Conservation (phyloP, 2,329 filamentous ascomycete genomes). For the Harringtonia aguacate region DNA sequence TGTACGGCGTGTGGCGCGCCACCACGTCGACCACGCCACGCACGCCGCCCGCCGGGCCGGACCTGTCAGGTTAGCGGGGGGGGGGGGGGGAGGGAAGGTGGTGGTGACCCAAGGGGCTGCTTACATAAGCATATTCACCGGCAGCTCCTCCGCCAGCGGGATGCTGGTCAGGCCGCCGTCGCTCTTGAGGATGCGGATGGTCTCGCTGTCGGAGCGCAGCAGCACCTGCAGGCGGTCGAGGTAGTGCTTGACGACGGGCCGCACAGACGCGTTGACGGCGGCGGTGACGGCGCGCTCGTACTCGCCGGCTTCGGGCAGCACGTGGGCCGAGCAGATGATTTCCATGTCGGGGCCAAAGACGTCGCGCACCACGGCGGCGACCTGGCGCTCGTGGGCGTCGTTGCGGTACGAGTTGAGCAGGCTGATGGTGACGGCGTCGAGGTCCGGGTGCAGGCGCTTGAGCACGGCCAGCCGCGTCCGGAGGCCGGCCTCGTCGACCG, state of each 20-base stretch:
- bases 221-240: conserved; percentile 27
- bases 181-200: conserved; percentile 36
- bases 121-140: conserved; percentile 33
- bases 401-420: conserved; percentile 36
- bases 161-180: conserved; percentile 36
- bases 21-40: conserved; percentile 35
- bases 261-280: conserved; percentile 34
- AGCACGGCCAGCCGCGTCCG: conserved; percentile 24
- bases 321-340: conserved; percentile 32
- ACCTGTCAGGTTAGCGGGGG: too few species aligned
- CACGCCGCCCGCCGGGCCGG: conserved; percentile 37
- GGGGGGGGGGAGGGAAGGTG: background rate
- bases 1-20: conserved; percentile 31
- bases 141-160: conserved; percentile 30
- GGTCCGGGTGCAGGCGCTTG: conserved; percentile 26
- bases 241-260: conserved; percentile 34
- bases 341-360: conserved; percentile 30
- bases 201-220: conserved; percentile 28
- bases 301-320: conserved; percentile 34
- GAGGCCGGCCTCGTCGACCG: conserved; percentile 27
- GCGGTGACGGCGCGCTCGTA: conserved; percentile 38
- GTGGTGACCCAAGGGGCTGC: background rate
- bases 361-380: conserved; percentile 26
- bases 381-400: conserved; percentile 27
- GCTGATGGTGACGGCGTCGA: conserved; percentile 32